A percentile compares a stretch with the other conserved stretches of the same genome.
phyloP scores from a whole-genome alignment of 441 rosid species.

The Gossypium schwendimanii region DNA sequence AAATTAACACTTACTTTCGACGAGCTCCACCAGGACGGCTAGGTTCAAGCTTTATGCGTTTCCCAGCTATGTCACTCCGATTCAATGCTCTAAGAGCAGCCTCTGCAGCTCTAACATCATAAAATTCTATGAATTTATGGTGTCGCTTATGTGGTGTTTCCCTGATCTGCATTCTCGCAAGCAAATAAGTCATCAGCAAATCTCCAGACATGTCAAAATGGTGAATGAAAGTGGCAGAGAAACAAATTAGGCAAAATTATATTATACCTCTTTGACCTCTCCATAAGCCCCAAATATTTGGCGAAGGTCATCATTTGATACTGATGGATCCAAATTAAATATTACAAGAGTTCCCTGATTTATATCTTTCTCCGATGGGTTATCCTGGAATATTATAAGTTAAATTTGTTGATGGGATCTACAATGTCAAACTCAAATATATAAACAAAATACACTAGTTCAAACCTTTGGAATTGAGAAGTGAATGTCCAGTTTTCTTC shows the following conservation, averaged over 20 bases:
- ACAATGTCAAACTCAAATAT: not conserved
- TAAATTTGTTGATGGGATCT: constrained; percentile 12
- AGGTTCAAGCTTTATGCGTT: constrained; percentile 87
- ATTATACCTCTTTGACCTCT: constrained; percentile 72
- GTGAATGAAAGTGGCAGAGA: not conserved
- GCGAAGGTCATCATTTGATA: constrained; percentile 74
- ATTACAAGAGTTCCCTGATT: constrained; percentile 86
- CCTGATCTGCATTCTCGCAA: constrained; percentile 53
- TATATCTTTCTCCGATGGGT: constrained; percentile 84
- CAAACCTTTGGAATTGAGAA: constrained; percentile 85
- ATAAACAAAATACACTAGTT: not conserved
- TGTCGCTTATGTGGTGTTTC: constrained; percentile 78
- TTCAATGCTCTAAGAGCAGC: constrained; percentile 72
- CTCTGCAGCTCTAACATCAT: constrained; percentile 83
- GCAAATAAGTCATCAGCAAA: not conserved
- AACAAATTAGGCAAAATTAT: not conserved
- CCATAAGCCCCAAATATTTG: constrained; percentile 73
- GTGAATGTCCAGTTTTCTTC: constrained; percentile 80
- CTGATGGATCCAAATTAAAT: constrained; percentile 75
- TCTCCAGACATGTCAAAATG: not conserved
- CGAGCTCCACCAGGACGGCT: constrained; percentile 93
- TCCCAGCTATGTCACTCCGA: constrained; percentile 83
- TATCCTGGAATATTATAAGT: constrained; percentile 42
- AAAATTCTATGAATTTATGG: constrained; percentile 81
- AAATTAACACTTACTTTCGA: constrained; percentile 46